Base-by-base conservation (phyloP, 1,139 yeast species). In the Geotrichum australiense region DNA sequence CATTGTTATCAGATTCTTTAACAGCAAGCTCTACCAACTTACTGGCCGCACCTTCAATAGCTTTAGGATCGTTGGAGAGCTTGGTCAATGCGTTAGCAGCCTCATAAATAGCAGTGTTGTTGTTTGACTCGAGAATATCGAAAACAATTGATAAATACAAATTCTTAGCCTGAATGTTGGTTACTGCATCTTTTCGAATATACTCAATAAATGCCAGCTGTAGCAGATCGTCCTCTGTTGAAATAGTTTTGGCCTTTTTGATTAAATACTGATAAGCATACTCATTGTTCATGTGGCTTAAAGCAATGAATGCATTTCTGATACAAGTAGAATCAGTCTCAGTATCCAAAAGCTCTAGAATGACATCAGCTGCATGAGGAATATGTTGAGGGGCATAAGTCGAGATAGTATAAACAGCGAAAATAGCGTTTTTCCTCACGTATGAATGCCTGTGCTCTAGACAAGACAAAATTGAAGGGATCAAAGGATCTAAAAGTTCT, bases 361-460 rank as follows among this genome's bases (percentile, higher is more conserved):
- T 73, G 51, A 89, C 72, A 53, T 85, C 95, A 44, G 89, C 82
- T 15, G 97, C 96, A 66, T 93, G 98, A 5, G 98, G 98, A 41
- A 87, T 76, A 61, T 93, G 74, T 62, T 84, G 93, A 35, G 93
- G 79, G 31, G 86, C 93, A 41, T 56, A 55, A 57, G 78, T 74
- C 62, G 75, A 82, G 55, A 93, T 85, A 22, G 94, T 79, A 57
- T 75, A 77, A 48, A 91, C 78, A 29, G 97, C 94, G 63, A 91
- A 81, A 28, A 87, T 91, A 7, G 98, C 98, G 61, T 93, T 91
- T 64, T 93, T 93, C 61, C 99, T 80, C 48, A 93, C 98, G 60
- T 93, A 93, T 7, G 98, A 95, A 63, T 91, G 97, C 55, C 98
- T 83, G 64, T 93, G 96, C 53, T 84, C 95, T 54, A 93, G 71